phyloP scores from a whole-genome alignment of 2,329 filamentous ascomycete species.

The Alternaria gansuensis region DNA sequence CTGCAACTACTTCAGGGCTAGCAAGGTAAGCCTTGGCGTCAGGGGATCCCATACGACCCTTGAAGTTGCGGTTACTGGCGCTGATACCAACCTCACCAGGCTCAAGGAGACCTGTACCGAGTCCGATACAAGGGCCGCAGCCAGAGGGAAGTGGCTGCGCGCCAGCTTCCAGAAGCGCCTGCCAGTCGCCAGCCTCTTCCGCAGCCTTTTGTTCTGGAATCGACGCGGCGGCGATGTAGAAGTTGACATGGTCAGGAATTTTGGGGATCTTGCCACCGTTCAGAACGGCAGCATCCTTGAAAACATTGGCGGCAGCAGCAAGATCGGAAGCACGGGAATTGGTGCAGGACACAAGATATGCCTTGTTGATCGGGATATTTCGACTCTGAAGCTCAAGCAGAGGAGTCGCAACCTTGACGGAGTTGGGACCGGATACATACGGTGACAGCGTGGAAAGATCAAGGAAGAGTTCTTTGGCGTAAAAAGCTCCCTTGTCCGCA shows the following conservation, averaged over 20 bases:
- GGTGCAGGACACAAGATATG: constrained; percentile 90
- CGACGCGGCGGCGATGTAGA: constrained; percentile 92
- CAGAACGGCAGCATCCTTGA: constrained; percentile 74
- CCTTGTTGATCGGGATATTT: constrained; percentile 81
- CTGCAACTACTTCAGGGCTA: constrained; percentile 90
- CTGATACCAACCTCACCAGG: constrained; percentile 86
- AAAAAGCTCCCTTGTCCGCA: constrained; percentile 79
- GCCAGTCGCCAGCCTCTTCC: constrained; percentile 86
- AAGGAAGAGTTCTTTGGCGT: constrained; percentile 84
- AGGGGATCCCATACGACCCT: constrained; percentile 84
- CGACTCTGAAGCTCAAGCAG: constrained; percentile 75
- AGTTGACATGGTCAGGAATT: constrained; percentile 77
- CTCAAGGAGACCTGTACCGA: constrained; percentile 81
- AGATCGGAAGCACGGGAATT: constrained; percentile 85
- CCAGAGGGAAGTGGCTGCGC: constrained; percentile 74
- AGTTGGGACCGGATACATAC: constrained; percentile 87
- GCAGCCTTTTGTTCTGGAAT: constrained; percentile 76
- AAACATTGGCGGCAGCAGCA: constrained; percentile 81
- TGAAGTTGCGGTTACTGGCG: constrained; percentile 88
- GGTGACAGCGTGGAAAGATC: constrained; percentile 85
- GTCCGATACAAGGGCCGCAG: constrained; percentile 87
- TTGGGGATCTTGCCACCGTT: constrained; percentile 71
- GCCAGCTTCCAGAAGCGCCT: constrained; percentile 81
- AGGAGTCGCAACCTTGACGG: constrained; percentile 85
- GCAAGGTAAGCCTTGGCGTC: constrained; percentile 86